Percentiles rank a stretch among this genome's conserved stretches.
These are phyloP conservation scores for Letharia columbiana DNA, from an alignment of 495 filamentous ascomycete genomes.

Conservation along the genomic window DNA sequence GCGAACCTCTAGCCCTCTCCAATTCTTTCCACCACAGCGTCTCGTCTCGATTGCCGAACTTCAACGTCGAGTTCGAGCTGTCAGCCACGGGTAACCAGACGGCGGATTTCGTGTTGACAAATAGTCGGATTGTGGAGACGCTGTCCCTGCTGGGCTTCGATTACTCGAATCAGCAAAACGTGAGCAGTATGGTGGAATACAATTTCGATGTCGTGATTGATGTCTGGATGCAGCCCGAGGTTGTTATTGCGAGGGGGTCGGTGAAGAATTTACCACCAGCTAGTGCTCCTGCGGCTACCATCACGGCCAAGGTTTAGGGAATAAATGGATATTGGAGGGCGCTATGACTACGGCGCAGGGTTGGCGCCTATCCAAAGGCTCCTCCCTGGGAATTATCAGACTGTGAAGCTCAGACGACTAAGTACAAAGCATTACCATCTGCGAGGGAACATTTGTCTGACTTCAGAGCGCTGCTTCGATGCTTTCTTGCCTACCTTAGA, in stretches of 20 bases:
- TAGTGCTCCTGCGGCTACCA: neutral
- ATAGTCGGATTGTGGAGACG: conserved; percentile 1
- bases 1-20: neutral
- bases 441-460: neutral
- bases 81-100: neutral
- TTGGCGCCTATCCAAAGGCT: neutral
- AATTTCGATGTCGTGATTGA: neutral
- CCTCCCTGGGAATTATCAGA: neutral
- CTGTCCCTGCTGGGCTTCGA: neutral
- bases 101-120: neutral
- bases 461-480: neutral
- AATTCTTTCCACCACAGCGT: neutral
- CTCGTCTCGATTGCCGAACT: neutral
- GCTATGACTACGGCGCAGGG: neutral
- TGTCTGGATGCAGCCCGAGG: neutral
- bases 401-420: neutral
- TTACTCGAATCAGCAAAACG: neutral
- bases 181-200: neutral
- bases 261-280: neutral
- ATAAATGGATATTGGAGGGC: neutral
- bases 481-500: neutral
- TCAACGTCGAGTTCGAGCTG: neutral
- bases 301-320: neutral
- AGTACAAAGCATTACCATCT: neutral
- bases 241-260: neutral